Percentiles rank a stretch among this genome's conserved stretches.
Evolutionary conservation across 768 basidiomycete species (phyloP).

Genomic region (Leccinum longicurvipes): DNA sequence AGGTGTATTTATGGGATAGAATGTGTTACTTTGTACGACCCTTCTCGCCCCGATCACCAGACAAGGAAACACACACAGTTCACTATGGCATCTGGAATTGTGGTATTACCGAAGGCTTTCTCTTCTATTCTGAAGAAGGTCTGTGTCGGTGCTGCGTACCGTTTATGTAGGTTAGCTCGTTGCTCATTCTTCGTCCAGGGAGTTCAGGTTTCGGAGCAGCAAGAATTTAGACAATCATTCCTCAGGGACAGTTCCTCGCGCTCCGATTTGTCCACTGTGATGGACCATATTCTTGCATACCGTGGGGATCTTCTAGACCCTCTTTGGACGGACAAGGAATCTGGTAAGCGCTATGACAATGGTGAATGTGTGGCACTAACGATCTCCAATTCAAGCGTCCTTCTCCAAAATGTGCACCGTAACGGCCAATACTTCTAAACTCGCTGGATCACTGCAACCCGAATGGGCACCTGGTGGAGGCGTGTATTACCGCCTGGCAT

Average conservation of each 20-base stretch:
- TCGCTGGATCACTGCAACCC: neutral
- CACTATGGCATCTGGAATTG: constrained; percentile 25
- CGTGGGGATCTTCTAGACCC: constrained; percentile 9
- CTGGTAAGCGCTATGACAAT: constrained; percentile 1
- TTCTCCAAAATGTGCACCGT: constrained; percentile 15
- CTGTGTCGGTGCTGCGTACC: neutral
- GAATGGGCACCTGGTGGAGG: neutral
- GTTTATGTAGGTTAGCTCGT: neutral
- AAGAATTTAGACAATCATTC: constrained; percentile 15
- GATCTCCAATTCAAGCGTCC: neutral
- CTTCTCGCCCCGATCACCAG: constrained; percentile 34
- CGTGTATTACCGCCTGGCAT: constrained; percentile 18
- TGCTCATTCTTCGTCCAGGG: neutral
- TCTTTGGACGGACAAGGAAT: constrained; percentile 11
- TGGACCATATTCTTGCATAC: constrained; percentile 10
- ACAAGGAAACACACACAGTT: constrained; percentile 25
- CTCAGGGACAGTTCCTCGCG: neutral
- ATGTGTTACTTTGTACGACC: constrained; percentile 25
- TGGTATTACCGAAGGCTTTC: constrained; percentile 33
- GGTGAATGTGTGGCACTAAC: neutral
- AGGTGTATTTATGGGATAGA: constrained; percentile 39
- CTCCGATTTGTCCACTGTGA: neutral
- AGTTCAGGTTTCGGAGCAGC: constrained; percentile 16
- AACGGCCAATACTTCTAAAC: constrained; percentile 7
- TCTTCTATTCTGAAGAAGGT: constrained; percentile 36